Evolutionary conservation across 768 basidiomycete species (phyloP), one percentile per base, ranked within the genome.

Genomic region (Boletus barrowsii): DNA sequence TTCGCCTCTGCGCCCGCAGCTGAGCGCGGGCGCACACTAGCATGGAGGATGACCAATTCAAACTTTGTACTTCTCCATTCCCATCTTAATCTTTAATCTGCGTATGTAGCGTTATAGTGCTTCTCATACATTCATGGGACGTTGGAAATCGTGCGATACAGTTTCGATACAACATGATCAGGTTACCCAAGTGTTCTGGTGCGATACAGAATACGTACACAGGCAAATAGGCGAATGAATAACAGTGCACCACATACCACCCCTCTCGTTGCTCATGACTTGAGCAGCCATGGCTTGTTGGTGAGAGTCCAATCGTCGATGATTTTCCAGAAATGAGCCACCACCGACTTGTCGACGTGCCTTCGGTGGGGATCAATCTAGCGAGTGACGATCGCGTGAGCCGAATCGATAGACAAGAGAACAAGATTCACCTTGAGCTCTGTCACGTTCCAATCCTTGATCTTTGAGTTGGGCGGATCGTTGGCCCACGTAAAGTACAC

Each of bases 361-460:
- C 97, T 82, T 57, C 92, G 81, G 58, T 86, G 79, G 13, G 86
- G 44, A n/a, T 99, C 96, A 61, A 98, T 93, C 95, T 97, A 54
- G 20, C 26, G 1, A 24, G 39, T n/a, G 13, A 32, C 10, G 14
- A n/a, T 7, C 2, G 10, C 39, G 10, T 26, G 11, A 13, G 13
- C 14, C 47, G 17, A 33, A 32, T 41, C n/a, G 22, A 35, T 17
- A 4, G 32, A 0, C 0, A 17, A 35, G 15, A 4, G 1, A 3
- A 0, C 1, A 2, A 22, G 10, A 3, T 10, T 17, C 58, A 90
- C 95, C 81, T 92, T 93, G 57, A 98, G 80, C 65, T 96, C 91
- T 0, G 90, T 90, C 17, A 99, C 96, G 61, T 98, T 98, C 97
- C 97, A 98, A 56, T 96, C 93, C 68, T 89, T 89, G 58, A 96